Conservation (phyloP, 179 eudicot species). For the Pouteria campechiana region DNA sequence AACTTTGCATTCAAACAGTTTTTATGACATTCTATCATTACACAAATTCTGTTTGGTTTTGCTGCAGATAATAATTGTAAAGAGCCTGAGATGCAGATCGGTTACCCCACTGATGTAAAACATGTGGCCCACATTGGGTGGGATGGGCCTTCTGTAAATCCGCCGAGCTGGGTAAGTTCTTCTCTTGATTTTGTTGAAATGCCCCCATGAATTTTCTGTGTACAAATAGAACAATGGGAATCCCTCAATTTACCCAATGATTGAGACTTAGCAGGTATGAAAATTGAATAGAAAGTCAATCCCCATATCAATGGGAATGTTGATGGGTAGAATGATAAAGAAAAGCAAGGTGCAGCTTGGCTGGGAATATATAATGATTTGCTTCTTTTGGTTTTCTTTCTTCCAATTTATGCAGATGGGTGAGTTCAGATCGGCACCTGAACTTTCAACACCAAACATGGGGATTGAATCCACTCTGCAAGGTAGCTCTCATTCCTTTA, state of each 20-base stretch:
- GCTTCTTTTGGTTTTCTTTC: too few species aligned
- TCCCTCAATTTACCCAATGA: background rate
- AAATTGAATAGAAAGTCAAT: background rate
- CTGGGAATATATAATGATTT: too few species aligned
- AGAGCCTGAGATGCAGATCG: conserved; percentile 33
- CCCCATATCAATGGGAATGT: too few species aligned
- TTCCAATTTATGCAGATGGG: too few species aligned
- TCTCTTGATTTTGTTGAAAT: background rate
- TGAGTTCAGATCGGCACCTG: too few species aligned
- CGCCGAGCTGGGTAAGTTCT: conserved; percentile 39
- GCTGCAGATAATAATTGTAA: conserved; percentile 19
- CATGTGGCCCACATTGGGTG: conserved; percentile 44
- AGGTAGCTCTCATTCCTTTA: too few species aligned
- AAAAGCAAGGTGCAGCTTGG: too few species aligned
- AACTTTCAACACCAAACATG: too few species aligned
- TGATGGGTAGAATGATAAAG: too few species aligned
- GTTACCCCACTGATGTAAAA: conserved; percentile 39
- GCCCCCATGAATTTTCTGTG: background rate
- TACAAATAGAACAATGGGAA: background rate
- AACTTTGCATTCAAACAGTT: too few species aligned
- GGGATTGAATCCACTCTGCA: too few species aligned
- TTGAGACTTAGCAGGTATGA: background rate
- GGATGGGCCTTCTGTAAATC: conserved; percentile 19
- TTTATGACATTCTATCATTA: background rate
- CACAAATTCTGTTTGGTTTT: background rate